Evolutionary conservation across 441 rosid genomes (phyloP), one percentile per base, ranked within the genome.

Genomic region (Oxalis stricta): DNA sequence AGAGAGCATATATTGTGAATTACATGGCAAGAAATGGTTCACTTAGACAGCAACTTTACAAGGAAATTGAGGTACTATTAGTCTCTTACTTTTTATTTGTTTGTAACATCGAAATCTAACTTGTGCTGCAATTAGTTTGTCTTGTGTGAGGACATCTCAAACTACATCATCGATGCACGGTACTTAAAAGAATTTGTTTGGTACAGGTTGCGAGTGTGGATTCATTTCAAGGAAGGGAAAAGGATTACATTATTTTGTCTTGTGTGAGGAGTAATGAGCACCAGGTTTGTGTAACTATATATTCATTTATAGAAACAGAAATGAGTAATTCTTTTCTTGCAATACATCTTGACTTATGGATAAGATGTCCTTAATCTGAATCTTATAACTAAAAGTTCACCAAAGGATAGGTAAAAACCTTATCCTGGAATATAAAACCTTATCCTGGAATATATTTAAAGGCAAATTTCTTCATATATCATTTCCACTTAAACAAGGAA

Each of bases 171-270:
- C n/a, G n/a, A n/a, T n/a, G n/a, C n/a, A n/a, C n/a, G n/a, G n/a
- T n/a, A n/a, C n/a, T n/a, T n/a, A 32, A 57, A 53, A 38, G 33
- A 38, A 55, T 29, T 61, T 15, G 50, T 41, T 48, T 37, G 1
- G 38, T 39, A 36, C 73, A 92, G 99, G 99, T 92, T 60, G 95
- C 99, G 20, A 92, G 99, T 66, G 99, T 92, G 38, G 99, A 92
- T 70, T 84, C 97, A 48, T 92, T 92, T 63, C 99, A 92, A 70
- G 99, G 99, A 61, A 79, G 99, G 72, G 99, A 92, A 64, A 92
- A 92, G 54, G 99, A 92, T 64, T 92, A 87, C 60, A 92, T 92
- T 49, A 92, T 87, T 54, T 67, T 92, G 75, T 92, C 99, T 50
- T 92, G 99, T 58, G 99, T 92, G 50, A 70, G 99, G 70, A 92